These are phyloP conservation scores for Starmerella powellii DNA, from an alignment of 805 yeast genomes.

Conservation along the genomic window DNA sequence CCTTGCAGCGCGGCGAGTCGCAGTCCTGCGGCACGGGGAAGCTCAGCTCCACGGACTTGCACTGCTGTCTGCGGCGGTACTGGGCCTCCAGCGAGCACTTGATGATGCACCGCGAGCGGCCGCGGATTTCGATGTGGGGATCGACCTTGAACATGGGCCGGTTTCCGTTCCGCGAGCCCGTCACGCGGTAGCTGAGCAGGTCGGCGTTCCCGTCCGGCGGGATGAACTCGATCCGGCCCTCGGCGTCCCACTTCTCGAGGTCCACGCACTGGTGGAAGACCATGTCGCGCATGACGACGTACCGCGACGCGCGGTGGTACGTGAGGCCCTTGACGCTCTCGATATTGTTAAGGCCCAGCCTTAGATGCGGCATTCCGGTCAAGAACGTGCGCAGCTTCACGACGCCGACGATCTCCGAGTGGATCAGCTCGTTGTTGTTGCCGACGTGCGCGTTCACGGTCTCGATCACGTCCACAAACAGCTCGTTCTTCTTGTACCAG, in stretches of 20 bases:
- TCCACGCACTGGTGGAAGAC: constrained; percentile 86
- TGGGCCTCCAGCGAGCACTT: constrained; percentile 45
- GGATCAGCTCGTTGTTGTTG: constrained; percentile 31
- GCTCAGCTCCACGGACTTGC: constrained; percentile 44
- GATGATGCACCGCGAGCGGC: constrained; percentile 32
- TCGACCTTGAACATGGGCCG: constrained; percentile 43
- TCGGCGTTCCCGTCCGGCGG: constrained; percentile 87
- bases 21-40: constrained; percentile 58
- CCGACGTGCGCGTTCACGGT: constrained; percentile 50
- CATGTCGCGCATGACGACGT: constrained; percentile 45
- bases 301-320: constrained; percentile 22
- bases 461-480: constrained; percentile 78
- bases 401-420: constrained; percentile 60
- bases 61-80: constrained; percentile 51
- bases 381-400: constrained; percentile 62
- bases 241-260: constrained; percentile 46
- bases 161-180: constrained; percentile 25
- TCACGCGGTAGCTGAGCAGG: constrained; percentile 44
- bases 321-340: constrained; percentile 17
- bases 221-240: constrained; percentile 54
- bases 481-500: constrained; percentile 74
- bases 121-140: constrained; percentile 37
- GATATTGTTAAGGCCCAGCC: constrained; percentile 53
- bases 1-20: constrained; percentile 50
- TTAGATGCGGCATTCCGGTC: constrained; percentile 80